Evolutionary conservation across 1,284 basidiomycete genomes (phyloP), one percentile per base, ranked within the genome.

Genomic region (Moniliella sp.): DNA sequence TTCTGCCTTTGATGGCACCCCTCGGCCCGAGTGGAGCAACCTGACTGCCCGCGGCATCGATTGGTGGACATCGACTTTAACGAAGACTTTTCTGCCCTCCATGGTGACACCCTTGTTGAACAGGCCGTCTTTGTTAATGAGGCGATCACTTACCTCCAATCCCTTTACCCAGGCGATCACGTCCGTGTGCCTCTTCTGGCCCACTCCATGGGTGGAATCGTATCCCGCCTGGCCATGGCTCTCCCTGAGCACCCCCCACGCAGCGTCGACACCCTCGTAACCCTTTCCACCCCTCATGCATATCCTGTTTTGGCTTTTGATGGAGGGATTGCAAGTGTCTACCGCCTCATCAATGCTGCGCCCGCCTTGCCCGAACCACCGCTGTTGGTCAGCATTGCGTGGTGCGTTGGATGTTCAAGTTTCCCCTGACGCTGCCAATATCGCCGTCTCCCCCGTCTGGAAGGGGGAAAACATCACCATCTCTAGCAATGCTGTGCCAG

Each of bases 151-250:
- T 79, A 78, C 44, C 76, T 97, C 32, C 69, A 83, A 18, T 72
- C 72, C 0, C 64, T 72, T 16, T 94, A 94, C 55, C n/a, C n/a
- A n/a, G n/a, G n/a, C n/a, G n/a, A n/a, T n/a, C 43, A 42, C 14
- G 40, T 40, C 23, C 46, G 52, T 2, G 72, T 94, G 29, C 71
- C 78, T 18, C 58, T 97, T 35, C 65, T 94, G 47, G 88, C 78
- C 0, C 88, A 97, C 57, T 94, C 86, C 9, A 99, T 99, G 91
- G 91, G 91, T n/a, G 91, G 91, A 2, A 66, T 93, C 27, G 82
- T 88, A 4, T 82, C 81, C 4, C 73, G 68, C 1, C 56, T 68
- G 17, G 43, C 74, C 0, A 68, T 75, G 2, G 66, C 78, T 8
- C 67, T 82, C 10, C 70, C 73, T 1, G 51, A 58, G 19, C 50